phyloP scores from a whole-genome alignment of 139 green algal genomes.

The Pseudopediastrum boryanum region DNA sequence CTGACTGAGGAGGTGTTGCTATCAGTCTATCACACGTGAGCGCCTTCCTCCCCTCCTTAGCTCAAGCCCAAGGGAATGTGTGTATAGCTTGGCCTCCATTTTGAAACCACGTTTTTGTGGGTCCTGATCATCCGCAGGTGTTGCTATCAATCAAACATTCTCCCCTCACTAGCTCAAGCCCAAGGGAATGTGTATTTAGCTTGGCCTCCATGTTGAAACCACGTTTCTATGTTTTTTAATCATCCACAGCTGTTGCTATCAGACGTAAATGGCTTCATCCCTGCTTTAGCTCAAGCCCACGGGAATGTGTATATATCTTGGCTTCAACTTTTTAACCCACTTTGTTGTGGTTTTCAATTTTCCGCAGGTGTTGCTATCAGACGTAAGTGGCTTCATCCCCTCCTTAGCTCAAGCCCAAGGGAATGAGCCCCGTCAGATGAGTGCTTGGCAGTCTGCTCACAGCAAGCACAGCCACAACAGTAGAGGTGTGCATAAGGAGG shows the following conservation, averaged over 20 bases:
- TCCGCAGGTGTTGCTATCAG: constrained; percentile 24
- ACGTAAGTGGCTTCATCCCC: constrained; percentile 15
- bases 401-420: background rate
- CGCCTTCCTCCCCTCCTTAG: constrained; percentile 12
- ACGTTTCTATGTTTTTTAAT: background rate
- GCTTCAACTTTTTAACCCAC: background rate
- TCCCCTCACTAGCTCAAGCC: no score
- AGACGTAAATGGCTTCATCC: background rate
- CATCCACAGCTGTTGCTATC: background rate
- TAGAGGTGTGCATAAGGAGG: no score
- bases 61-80: background rate
- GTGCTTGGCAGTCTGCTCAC: constrained; percentile 3
- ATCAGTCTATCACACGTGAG: constrained; percentile 1
- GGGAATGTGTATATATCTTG: background rate
- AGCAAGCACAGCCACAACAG: background rate
- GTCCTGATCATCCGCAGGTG: no score
- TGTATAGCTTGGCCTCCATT: no score
- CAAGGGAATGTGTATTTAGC: no score
- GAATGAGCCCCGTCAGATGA: constrained; percentile 4
- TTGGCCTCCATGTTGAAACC: background rate
- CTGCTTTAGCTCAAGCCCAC: no score
- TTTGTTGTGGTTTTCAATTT: background rate
- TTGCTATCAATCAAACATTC: no score
- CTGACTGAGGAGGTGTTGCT: no score
- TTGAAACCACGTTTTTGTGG: no score